Base-by-base conservation (phyloP, 371 early-diverging fungal species). In the Nematocida displodere region DNA sequence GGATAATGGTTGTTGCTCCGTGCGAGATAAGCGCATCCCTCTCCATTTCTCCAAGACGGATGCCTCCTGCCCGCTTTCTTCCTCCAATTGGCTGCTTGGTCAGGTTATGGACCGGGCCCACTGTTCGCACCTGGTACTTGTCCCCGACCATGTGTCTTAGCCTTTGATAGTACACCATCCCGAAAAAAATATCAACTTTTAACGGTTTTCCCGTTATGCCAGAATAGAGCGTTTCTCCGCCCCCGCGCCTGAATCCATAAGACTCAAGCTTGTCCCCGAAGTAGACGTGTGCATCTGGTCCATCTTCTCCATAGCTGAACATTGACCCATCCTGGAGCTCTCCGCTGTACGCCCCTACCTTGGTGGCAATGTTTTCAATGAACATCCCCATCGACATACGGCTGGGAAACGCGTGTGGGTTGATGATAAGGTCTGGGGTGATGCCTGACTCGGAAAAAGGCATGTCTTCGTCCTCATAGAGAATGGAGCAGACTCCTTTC, bases 351-450 rank as follows among this genome's bases (percentile, higher is more conserved):
- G 94, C 90, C 48, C 97, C 96, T 20, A 90, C 88, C 82, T 97
- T 98, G 71, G 91, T 95, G 20, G 96, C 97, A 77, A 98, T 88
- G 81, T 89, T 89, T 85, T 98, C 99, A 66, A 97, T 91, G 87
- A 98, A 93, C 99, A 96, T 97, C 11, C 85, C 99, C 79, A 98
- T 95, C 0, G 97, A 97, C 99, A 98, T 98, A 83, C 99, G 91
- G 29, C 92, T 92, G 20, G 99, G 97, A 89, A 98, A 97, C 79
- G 97, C 99, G 83, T 98, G 97, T 47, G 99, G 97, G 83, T 97
- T 97, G 85, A 98, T 96, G 76, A 97, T 98, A 54, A 97, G 89
- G 86, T 98, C 97, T 31, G 99, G 99, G 62, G 90, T 89, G 83
- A 94, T 92, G 31, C 97, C 99, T 1, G 90, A 87, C 82, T 96